A percentile compares a stretch with the other conserved stretches of the same genome.
phyloP scores from a whole-genome alignment of 352 stramenopile species.

The Phytophthora europaea region DNA sequence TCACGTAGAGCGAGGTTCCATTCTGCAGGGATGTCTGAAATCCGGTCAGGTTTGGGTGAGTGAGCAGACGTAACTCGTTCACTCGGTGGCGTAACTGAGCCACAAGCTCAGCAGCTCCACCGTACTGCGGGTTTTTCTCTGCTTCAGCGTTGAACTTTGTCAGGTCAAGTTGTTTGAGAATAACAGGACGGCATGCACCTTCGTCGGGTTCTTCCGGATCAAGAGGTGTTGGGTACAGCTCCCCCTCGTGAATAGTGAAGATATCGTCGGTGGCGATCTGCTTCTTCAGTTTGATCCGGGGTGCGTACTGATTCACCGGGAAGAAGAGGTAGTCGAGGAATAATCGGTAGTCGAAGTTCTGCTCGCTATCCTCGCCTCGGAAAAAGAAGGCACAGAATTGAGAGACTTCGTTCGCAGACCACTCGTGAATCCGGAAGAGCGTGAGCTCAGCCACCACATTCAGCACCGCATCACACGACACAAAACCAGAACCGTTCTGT shows the following conservation, averaged over 20 bases:
- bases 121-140: conserved; percentile 14
- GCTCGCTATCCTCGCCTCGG: conserved; percentile 22
- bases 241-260: conserved; percentile 33
- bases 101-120: conserved; percentile 9
- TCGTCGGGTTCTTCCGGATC: conserved; percentile 12
- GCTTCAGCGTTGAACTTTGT: neutral
- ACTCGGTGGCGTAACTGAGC: conserved; percentile 40
- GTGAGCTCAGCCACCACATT: conserved; percentile 41
- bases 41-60: conserved; percentile 53
- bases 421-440: conserved; percentile 42
- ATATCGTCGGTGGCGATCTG: conserved; percentile 21
- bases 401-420: conserved; percentile 40
- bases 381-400: conserved; percentile 55
- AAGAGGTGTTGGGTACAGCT: conserved; percentile 10
- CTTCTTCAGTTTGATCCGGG: conserved; percentile 31
- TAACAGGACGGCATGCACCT: conserved; percentile 1
- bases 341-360: conserved; percentile 51
- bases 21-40: conserved; percentile 53
- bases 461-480: conserved; percentile 42
- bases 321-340: conserved; percentile 74
- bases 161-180: conserved; percentile 34
- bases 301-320: conserved; percentile 33
- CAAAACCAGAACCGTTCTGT: conserved; percentile 25
- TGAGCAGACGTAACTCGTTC: conserved; percentile 51
- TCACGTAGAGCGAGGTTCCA: conserved; percentile 45